phyloP scores from a whole-genome alignment of 495 filamentous ascomycete species.

The Penicillium fimorum region DNA sequence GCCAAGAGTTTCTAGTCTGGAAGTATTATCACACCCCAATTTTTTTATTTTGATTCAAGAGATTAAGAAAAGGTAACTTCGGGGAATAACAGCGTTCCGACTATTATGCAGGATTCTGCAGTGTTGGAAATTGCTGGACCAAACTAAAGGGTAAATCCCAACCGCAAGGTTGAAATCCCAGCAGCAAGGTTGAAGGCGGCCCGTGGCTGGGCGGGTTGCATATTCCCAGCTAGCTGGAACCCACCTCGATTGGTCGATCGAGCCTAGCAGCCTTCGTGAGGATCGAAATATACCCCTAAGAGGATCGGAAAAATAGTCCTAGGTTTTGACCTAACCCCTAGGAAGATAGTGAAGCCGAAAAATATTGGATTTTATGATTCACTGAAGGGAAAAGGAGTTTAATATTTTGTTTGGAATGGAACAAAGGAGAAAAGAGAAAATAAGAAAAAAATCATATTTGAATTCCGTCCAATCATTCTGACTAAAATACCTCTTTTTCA shows the following conservation, averaged over 20 bases:
- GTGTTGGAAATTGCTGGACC: background rate
- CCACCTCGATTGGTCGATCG: slow-evolving; percentile 20
- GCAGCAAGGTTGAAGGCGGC: slow-evolving; percentile 16
- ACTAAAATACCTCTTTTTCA: background rate
- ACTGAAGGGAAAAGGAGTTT: no score
- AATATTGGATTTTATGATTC: no score
- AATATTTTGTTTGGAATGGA: no score
- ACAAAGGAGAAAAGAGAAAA: no score
- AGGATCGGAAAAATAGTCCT: slow-evolving; percentile 1
- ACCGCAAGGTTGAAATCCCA: slow-evolving; percentile 19
- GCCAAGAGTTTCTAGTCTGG: slow-evolving; percentile 4
- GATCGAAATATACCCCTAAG: background rate
- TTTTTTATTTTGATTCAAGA: no score
- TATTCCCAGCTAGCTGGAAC: slow-evolving; percentile 25
- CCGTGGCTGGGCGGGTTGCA: slow-evolving; percentile 23
- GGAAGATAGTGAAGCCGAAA: background rate
- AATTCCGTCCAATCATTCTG: background rate
- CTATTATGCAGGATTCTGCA: background rate
- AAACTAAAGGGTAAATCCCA: slow-evolving; percentile 10
- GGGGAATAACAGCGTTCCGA: background rate
- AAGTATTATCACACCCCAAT: no score
- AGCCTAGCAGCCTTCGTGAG: slow-evolving; percentile 1
- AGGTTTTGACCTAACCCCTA: background rate
- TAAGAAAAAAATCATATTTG: background rate
- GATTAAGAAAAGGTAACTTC: background rate